Evolutionary conservation across 202 grass and related monocot genomes (phyloP), one percentile per base, ranked within the genome.

Genomic region (Schoenoplectus triqueter): DNA sequence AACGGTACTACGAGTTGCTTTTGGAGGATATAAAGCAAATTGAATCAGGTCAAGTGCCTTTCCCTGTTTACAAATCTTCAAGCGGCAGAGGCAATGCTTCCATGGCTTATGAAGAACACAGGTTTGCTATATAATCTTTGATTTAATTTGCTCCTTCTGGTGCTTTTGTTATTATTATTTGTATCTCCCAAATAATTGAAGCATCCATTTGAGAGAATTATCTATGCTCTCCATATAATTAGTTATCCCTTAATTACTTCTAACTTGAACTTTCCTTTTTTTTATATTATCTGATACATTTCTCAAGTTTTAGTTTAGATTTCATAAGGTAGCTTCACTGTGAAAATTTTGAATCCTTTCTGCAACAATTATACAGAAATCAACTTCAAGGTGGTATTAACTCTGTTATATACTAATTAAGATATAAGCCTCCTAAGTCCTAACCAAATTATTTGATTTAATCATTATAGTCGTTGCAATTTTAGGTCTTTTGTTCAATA

Each of bases 1-100:
- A 86, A 52, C 86, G 51, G 49, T 86, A 69, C 78, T 87, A 91
- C 54, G 85, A 91, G 49, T 15, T 50, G 71, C 91, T 93, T 71
- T 20, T 46, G 6, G 48, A 9, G 1, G 91, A 93, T 47, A 31
- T 93, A 50, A 83, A 50, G 2, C 54, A 14, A 41, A 93, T 93
- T 63, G 89, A 91, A 69, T 80, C 89, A 6, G 89, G 71, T 71
- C 54, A 54, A 6, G 89, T 75, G 64, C 85, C 89, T 0, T 87
- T 87, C 49, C 78, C 89, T 1, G 67, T 65, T 31, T 90, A 93
- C 87, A 81, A 40, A 44, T 59, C 44, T 3, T 42, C 62, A 8
- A n/a, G 50, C 7, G 62, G 45, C 14, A 57, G 66, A 54, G 45
- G 64, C 5, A 48, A 48, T 2, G 66, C 10, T 66, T 82, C 80